Conservation (phyloP, 2,329 filamentous ascomycete species). For the Exophiala viscosa region DNA sequence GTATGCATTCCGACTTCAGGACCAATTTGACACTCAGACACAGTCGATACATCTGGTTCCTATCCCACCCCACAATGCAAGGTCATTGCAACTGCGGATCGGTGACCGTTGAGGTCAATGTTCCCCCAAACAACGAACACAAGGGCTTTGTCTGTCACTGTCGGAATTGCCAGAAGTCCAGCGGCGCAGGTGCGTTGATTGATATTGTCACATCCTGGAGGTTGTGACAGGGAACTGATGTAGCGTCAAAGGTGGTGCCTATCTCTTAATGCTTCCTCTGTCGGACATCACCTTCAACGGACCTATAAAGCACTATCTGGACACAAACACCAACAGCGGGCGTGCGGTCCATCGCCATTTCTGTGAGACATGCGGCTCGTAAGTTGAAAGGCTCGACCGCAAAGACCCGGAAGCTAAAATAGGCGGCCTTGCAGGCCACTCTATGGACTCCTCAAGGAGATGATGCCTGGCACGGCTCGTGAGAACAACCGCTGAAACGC, state of each 20-base stretch:
- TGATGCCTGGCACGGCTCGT: background rate
- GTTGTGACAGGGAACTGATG: background rate
- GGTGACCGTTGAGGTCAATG: slow-evolving; percentile 4
- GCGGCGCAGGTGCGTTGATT: slow-evolving; percentile 3
- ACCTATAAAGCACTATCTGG: background rate
- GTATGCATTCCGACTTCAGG: background rate
- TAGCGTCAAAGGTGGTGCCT: background rate
- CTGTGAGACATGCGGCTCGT: slow-evolving; percentile 1
- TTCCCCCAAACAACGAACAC: background rate
- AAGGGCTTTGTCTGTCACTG: background rate
- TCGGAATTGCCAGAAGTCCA: slow-evolving; percentile 1
- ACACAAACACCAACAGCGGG: slow-evolving; percentile 2
- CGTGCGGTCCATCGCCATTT: slow-evolving; percentile 2
- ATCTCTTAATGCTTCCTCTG: background rate
- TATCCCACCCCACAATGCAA: background rate
- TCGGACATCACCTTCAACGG: background rate
- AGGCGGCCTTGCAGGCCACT: background rate
- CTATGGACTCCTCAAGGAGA: slow-evolving; percentile 1
- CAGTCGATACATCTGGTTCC: background rate
- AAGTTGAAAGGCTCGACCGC: background rate
- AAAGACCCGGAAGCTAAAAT: background rate
- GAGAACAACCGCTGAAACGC: background rate
- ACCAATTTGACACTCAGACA: background rate
- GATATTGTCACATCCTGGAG: background rate
- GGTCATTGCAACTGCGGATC: background rate